These are phyloP conservation scores for Talaromyces islandicus DNA, from an alignment of 2,329 filamentous ascomycete species.

Conservation along the genomic window DNA sequence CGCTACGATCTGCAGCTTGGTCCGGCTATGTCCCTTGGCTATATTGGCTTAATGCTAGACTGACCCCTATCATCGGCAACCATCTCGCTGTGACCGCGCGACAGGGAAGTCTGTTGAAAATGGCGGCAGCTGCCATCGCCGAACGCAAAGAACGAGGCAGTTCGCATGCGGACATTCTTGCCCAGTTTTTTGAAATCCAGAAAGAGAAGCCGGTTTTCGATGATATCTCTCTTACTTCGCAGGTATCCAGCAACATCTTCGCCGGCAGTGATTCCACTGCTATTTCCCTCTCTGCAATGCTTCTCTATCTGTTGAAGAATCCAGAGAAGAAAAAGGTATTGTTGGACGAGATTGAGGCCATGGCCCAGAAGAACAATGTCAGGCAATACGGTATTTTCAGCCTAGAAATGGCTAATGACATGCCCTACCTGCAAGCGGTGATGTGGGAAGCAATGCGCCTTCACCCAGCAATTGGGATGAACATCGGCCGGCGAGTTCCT, in stretches of 20 bases:
- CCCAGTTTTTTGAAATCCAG: slow-evolving; percentile 29
- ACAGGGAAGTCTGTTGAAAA: slow-evolving; percentile 26
- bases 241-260: slow-evolving; percentile 33
- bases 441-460: slow-evolving; percentile 15
- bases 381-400: slow-evolving; percentile 17
- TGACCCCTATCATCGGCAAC: slow-evolving; percentile 32
- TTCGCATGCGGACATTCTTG: slow-evolving; percentile 32
- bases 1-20: slow-evolving; percentile 29
- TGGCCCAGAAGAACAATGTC: slow-evolving; percentile 14
- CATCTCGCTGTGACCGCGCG: slow-evolving; percentile 27
- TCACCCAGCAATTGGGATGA: slow-evolving; percentile 14
- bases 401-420: slow-evolving; percentile 23
- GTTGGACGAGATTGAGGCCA: slow-evolving; percentile 27
- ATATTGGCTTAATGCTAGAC: slow-evolving; percentile 29
- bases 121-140: slow-evolving; percentile 4
- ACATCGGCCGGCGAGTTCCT: slow-evolving; percentile 13
- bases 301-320: slow-evolving; percentile 34
- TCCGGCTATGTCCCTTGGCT: slow-evolving; percentile 33
- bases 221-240: slow-evolving; percentile 29
- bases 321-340: slow-evolving; percentile 23
- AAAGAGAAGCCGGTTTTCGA: slow-evolving; percentile 34
- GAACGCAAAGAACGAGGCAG: slow-evolving; percentile 25
- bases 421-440: slow-evolving; percentile 25
- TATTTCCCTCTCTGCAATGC: slow-evolving; percentile 29
- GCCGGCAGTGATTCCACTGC: slow-evolving; percentile 42